Conservation (phyloP, 2,329 filamentous ascomycete genomes). For the Golovinomyces cichoracearum region DNA sequence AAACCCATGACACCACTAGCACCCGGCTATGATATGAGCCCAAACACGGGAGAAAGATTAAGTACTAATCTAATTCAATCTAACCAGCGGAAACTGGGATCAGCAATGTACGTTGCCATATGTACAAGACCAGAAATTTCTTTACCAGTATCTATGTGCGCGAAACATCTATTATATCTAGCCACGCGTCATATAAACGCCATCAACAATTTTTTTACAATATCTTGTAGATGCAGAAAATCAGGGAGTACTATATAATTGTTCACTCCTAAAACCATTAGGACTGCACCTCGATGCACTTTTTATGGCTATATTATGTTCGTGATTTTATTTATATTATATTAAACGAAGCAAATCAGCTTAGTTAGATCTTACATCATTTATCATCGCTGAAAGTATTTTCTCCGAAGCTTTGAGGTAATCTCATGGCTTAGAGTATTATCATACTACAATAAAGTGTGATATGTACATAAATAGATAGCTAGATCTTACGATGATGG, state of each 20-base stretch:
- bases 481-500: too few species aligned
- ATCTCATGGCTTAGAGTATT: too few species aligned
- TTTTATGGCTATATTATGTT: neutral
- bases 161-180: neutral
- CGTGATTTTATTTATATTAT: neutral
- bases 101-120: neutral
- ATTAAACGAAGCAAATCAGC: too few species aligned
- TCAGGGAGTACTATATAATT: neutral
- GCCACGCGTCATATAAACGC: neutral
- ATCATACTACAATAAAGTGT: too few species aligned
- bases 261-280: neutral
- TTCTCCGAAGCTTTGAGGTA: too few species aligned
- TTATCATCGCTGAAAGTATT: too few species aligned
- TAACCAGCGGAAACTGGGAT: neutral
- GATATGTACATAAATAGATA: too few species aligned
- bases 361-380: too few species aligned
- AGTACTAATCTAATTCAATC: neutral
- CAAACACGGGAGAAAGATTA: neutral
- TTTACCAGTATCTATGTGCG: neutral
- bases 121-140: neutral
- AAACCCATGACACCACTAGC: neutral
- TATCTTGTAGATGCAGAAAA: neutral
- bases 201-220: neutral
- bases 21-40: neutral
- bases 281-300: neutral